Conservation (phyloP, 768 basidiomycete species). For the Calocybe gangraenosa region DNA sequence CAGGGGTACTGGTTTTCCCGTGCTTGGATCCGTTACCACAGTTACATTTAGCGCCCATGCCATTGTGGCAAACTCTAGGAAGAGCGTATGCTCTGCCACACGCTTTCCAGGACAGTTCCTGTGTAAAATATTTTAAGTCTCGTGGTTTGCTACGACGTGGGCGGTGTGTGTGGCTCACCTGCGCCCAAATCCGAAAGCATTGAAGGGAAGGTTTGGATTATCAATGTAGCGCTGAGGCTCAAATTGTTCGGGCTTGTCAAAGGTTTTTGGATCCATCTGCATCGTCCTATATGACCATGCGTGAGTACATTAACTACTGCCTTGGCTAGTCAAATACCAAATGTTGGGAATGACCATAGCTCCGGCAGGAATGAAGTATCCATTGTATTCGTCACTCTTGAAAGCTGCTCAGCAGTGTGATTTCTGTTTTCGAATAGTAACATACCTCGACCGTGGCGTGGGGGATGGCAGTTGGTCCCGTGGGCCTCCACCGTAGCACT, state of each 20-base stretch:
- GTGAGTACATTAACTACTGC: too few relatives aligned
- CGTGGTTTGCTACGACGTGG: too few relatives aligned
- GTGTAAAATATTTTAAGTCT: not conserved
- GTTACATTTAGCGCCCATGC: slow-evolving; percentile 1
- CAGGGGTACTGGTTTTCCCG: not conserved
- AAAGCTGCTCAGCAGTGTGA: not conserved
- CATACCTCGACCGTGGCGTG: not conserved
- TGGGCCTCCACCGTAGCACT: slow-evolving; percentile 18
- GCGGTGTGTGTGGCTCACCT: too few relatives aligned
- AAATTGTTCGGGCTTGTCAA: not conserved
- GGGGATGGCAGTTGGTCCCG: slow-evolving; percentile 1
- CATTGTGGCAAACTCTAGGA: slow-evolving; percentile 3
- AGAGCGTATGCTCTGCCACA: not conserved
- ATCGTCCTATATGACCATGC: not conserved
- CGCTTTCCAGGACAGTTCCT: not conserved
- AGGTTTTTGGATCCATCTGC: not conserved
- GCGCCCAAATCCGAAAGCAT: slow-evolving; percentile 8
- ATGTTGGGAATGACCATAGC: slow-evolving; percentile 25
- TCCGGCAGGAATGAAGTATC: slow-evolving; percentile 26
- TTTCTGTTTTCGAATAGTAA: too few relatives aligned
- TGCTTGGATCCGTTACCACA: not conserved
- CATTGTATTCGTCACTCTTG: slow-evolving; percentile 25
- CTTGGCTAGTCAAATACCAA: too few relatives aligned
- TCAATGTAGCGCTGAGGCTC: not conserved
- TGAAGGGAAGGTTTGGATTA: not conserved